Evolutionary conservation across 345 rosid genomes (phyloP), one percentile per base, ranked within the genome.

Genomic region (Zanthoxylum bungeanum): DNA sequence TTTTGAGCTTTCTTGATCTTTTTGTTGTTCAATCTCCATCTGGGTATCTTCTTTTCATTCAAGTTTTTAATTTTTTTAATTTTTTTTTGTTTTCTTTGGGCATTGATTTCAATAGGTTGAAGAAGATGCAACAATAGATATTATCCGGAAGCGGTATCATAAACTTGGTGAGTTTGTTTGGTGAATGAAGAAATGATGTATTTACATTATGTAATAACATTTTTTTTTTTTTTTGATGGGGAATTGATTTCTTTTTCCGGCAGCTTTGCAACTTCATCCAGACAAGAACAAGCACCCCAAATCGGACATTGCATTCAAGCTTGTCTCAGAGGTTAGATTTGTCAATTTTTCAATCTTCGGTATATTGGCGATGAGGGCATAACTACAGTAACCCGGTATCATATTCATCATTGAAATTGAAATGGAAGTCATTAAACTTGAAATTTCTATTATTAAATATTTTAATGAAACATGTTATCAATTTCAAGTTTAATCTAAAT

Each of bases 201-300:
- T 3, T 4, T 28, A 66, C 58, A 44, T 19, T 36, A 11, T 61
- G 9, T 22, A 16, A 39, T 37, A 31, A 36, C 25, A 24, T 30
- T 17, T 27, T 25, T 14, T 16, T 64, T 25, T 70, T 2, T 0
- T 31, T 72, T 17, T 59, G 53, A 10, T 22, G 30, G 40, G 21
- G 27, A 31, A n/a, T 3, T 33, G 49, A 12, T n/a, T 60, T 50
- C 11, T 21, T 68, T 16, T 27, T 25, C 69, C 1, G 56, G 69
- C 87, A 92, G 99, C 97, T 77, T 73, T 95, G 86, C 96, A 87
- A 76, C 81, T 91, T 82, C 99, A 95, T 71, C 99, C 99, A 0
- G 99, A 95, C 73, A 95, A 95, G 87, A 95, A 95, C 75, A 80
- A 75, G 49, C 97, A 92, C 60, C 97, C 92, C 5, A 85, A 87